Conservation (phyloP, 371 early-diverging fungal species). For the Zopfochytrium polystomum region DNA sequence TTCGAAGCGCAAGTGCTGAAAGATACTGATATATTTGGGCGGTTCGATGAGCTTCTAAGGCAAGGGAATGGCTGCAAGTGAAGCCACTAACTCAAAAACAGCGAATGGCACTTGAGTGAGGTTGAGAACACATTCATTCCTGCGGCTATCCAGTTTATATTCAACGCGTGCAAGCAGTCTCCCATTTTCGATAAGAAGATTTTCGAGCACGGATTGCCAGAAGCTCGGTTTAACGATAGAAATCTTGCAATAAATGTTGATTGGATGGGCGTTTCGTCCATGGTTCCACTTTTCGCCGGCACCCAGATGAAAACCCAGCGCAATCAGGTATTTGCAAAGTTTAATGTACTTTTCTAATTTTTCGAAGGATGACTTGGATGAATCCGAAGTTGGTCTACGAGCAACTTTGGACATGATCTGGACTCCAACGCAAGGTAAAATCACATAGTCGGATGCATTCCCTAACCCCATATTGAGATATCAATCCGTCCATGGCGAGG, state of each 20-base stretch:
- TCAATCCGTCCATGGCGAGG: constrained; percentile 24
- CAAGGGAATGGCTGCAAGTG: no score
- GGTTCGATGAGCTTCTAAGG: constrained; percentile 46
- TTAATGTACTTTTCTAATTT: background rate
- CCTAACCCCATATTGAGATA: constrained; percentile 15
- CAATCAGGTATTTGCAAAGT: no score
- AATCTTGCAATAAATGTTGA: constrained; percentile 59
- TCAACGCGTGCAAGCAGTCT: constrained; percentile 57
- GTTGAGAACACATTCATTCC: constrained; percentile 62
- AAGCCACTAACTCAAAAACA: constrained; percentile 15
- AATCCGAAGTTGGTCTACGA: constrained; percentile 34
- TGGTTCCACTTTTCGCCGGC: constrained; percentile 69
- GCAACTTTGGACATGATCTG: constrained; percentile 54
- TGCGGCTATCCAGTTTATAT: constrained; percentile 59
- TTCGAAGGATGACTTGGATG: constrained; percentile 22
- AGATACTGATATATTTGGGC: constrained; percentile 38
- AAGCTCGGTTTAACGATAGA: constrained; percentile 58
- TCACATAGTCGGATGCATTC: background rate
- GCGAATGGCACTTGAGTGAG: constrained; percentile 60
- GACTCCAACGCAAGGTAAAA: constrained; percentile 34
- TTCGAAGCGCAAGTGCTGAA: constrained; percentile 36
- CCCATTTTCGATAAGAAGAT: constrained; percentile 59
- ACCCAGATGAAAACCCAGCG: constrained; percentile 50
- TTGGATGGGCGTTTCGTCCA: constrained; percentile 56
- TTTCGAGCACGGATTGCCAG: constrained; percentile 60